phyloP scores from a whole-genome alignment of 1,284 basidiomycete species.

The Lignosus rhinocerotis region DNA sequence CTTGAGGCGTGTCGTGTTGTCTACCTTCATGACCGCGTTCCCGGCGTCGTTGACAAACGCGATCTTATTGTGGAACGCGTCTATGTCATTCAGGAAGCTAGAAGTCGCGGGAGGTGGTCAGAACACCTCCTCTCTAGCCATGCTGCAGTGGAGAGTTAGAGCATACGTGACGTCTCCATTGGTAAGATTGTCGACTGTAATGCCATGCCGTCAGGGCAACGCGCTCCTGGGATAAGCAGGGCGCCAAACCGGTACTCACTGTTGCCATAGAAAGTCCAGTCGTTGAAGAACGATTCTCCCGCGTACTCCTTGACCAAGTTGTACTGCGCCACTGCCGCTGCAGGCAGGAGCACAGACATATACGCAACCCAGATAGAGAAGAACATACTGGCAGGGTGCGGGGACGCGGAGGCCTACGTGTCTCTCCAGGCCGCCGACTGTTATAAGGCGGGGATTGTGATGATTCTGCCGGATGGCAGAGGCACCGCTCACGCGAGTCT shows the following conservation, averaged over 20 bases:
- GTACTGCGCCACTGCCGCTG: slow-evolving; percentile 31
- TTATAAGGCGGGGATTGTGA: slow-evolving; percentile 21
- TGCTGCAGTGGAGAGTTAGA: background rate
- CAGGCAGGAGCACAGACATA: slow-evolving; percentile 18
- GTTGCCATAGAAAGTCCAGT: slow-evolving; percentile 40
- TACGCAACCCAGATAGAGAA: slow-evolving; percentile 9
- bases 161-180: slow-evolving; percentile 67
- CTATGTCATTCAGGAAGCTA: slow-evolving; percentile 56
- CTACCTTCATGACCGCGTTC: slow-evolving; percentile 73
- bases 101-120: background rate
- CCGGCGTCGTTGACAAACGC: slow-evolving; percentile 62
- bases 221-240: background rate
- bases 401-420: slow-evolving; percentile 3
- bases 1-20: slow-evolving; percentile 58
- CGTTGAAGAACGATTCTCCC: slow-evolving; percentile 40
- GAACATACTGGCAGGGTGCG: slow-evolving; percentile 18
- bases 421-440: slow-evolving; percentile 6
- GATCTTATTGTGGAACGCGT: slow-evolving; percentile 51
- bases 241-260: slow-evolving; percentile 25
- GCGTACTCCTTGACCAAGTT: slow-evolving; percentile 37
- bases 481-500: background rate
- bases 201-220: slow-evolving; percentile 2
- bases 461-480: slow-evolving; percentile 12
- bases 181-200: slow-evolving; percentile 65
- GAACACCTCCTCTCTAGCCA: background rate